Base-by-base conservation (phyloP, 768 basidiomycete species). In the Lentinula edodes region DNA sequence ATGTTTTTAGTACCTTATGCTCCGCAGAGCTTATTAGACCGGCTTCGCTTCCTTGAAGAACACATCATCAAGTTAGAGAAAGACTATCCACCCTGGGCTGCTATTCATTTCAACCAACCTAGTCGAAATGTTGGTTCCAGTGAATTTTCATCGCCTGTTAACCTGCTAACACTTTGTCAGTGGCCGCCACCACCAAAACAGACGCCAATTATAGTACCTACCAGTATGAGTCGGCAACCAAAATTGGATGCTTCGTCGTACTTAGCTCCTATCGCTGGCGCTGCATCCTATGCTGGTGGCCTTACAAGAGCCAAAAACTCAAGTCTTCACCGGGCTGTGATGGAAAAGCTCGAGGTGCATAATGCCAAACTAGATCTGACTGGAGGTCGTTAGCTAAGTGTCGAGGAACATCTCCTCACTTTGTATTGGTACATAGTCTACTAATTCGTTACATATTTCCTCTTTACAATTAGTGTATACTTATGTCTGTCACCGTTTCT, bases 1-100 rank as follows among this genome's bases (percentile, higher is more conserved):
- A 16, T 10, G 12, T 50, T 5, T 36, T 13, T 62, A 93, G 91
- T 92, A 0, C 91, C 91, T 28, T 84, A 83, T 5, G 82, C 83
- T 2, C 91, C 91, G 0, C 81, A 79, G 6, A 85, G 81, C 4
- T 73, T 93, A 20, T 75, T 88, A 23, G 76, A 82, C 34, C 84
- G 91, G 1, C 73, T 93, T 16, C 83, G 84, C 63, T 85, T 83
- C 63, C 71, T 93, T 1, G 91, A 93, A 70, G 88, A 91, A 41
- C 90, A 92, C 66, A 80, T 93, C 62, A 78, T 89, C 41, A 80
- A 80, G 54, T 76, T 93, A 1, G 91, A 93, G 70, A 89, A 84
- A 66, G 90, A 91, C 57, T 92, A 90, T 67, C 91, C 91, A 2
- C 89, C 91, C 5, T 93, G 91, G 91, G 89, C 91, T 0, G 90